phyloP scores from a whole-genome alignment of 495 filamentous ascomycete genomes.

The Hypoxylon subgilvum region DNA sequence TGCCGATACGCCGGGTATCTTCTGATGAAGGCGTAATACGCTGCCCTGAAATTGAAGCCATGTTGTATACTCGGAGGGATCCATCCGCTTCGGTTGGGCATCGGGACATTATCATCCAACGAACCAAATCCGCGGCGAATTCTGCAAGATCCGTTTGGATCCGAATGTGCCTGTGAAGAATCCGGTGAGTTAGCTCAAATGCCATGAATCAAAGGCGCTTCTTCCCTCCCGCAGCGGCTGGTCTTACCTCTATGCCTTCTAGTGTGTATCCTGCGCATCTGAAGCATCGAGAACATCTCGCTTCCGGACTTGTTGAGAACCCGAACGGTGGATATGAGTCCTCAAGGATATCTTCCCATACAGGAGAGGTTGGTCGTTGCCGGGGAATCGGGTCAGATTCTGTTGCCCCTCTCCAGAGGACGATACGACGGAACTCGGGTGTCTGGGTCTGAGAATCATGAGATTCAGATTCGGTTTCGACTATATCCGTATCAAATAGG shows the following conservation, averaged over 20 bases:
- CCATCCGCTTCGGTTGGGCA: slow-evolving; percentile 31
- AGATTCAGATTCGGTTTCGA: too few relatives aligned
- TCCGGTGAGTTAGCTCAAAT: slow-evolving; percentile 2
- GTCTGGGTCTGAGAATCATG: too few relatives aligned
- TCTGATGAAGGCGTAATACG: slow-evolving; percentile 12
- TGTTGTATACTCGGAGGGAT: background rate
- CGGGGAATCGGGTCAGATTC: background rate
- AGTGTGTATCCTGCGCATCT: slow-evolving; percentile 5
- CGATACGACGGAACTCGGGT: background rate
- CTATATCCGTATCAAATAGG: too few relatives aligned
- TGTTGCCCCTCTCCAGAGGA: slow-evolving; percentile 5
- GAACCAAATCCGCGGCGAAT: slow-evolving; percentile 21
- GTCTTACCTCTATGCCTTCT: slow-evolving; percentile 11
- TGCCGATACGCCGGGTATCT: slow-evolving; percentile 12
- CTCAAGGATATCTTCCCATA: background rate
- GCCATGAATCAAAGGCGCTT: too few relatives aligned
- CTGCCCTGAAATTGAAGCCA: slow-evolving; percentile 6
- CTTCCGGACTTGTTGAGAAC: slow-evolving; percentile 3
- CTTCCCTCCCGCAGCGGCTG: too few relatives aligned
- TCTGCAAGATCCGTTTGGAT: slow-evolving; percentile 1
- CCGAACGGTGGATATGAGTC: background rate
- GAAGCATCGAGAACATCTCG: slow-evolving; percentile 29
- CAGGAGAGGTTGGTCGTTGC: slow-evolving; percentile 8
- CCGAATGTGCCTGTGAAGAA: slow-evolving; percentile 13
- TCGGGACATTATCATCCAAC: too few relatives aligned